Conservation (phyloP, 164 flowering plant genomes). For the Magnolia kwangsiensis region DNA sequence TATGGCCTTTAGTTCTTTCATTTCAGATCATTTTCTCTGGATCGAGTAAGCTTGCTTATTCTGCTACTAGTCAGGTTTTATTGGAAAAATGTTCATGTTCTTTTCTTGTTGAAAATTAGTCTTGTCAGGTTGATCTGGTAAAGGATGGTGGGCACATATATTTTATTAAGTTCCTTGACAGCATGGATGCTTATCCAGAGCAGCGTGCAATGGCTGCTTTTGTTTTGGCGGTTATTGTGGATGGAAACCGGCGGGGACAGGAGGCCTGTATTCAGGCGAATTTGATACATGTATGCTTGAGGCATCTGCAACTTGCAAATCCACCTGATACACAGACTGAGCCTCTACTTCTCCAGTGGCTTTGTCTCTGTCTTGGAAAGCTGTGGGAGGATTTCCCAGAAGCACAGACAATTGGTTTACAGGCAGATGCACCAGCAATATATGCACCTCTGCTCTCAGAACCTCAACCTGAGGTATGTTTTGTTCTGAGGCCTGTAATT, state of each 20-base stretch:
- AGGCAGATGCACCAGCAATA: constrained; percentile 67
- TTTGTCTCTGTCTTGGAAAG: constrained; percentile 92
- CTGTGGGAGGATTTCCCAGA: constrained; percentile 89
- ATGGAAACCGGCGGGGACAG: constrained; percentile 86
- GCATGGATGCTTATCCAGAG: constrained; percentile 87
- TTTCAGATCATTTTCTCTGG: background rate
- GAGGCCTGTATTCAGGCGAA: constrained; percentile 84
- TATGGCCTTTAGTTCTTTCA: background rate
- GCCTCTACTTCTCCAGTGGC: constrained; percentile 92
- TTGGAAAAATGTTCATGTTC: background rate
- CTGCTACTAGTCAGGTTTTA: too few relatives aligned
- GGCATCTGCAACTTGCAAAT: constrained; percentile 62
- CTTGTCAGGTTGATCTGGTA: constrained; percentile 97
- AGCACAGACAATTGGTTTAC: constrained; percentile 73
- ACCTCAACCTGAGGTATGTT: constrained; percentile 90
- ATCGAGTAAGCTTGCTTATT: background rate
- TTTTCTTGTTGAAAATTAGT: constrained; percentile 42
- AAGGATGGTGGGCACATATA: constrained; percentile 96
- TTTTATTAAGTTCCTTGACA: constrained; percentile 90
- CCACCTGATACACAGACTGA: constrained; percentile 69
- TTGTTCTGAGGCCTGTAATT: background rate
- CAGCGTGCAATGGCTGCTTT: constrained; percentile 99
- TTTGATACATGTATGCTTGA: constrained; percentile 75
- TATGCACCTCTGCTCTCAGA: constrained; percentile 58
- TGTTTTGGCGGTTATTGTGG: constrained; percentile 94